Conservation (phyloP, 2,329 filamentous ascomycete species). For the Cytospora paraplurivora region DNA sequence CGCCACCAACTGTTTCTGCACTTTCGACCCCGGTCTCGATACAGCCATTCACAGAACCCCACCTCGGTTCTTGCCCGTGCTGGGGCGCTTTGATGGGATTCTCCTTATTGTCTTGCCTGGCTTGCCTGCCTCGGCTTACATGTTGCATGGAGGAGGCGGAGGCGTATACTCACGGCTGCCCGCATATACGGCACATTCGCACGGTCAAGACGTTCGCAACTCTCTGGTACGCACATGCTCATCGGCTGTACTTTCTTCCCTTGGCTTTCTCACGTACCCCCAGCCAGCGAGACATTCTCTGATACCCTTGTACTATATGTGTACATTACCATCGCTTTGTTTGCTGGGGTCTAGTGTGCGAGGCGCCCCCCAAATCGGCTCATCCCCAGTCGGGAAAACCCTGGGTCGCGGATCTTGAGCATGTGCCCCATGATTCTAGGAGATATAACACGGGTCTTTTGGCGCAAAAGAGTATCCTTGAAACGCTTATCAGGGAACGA, state of each 20-base stretch:
- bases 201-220: not conserved
- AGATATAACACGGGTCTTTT: conserved; percentile 4
- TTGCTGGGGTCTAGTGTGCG: conserved; percentile 11
- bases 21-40: not conserved
- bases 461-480: conserved; percentile 4
- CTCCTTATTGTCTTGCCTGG: not conserved
- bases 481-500: not conserved
- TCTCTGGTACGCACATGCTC: conserved; percentile 1
- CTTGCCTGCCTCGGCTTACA: not conserved
- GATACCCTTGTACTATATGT: conserved; percentile 19
- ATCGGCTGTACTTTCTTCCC: not conserved
- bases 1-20: not conserved
- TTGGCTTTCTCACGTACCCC: conserved; percentile 12
- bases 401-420: too few species aligned
- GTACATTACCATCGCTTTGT: conserved; percentile 26
- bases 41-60: not conserved
- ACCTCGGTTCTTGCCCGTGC: not conserved
- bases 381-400: not conserved
- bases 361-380: too few species aligned
- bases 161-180: not conserved
- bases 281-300: conserved; percentile 12
- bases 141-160: not conserved
- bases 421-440: not conserved
- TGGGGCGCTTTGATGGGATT: not conserved
- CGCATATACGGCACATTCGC: not conserved